Evolutionary conservation across 805 yeast genomes (phyloP).

Genomic region (Clavispora fructus): DNA sequence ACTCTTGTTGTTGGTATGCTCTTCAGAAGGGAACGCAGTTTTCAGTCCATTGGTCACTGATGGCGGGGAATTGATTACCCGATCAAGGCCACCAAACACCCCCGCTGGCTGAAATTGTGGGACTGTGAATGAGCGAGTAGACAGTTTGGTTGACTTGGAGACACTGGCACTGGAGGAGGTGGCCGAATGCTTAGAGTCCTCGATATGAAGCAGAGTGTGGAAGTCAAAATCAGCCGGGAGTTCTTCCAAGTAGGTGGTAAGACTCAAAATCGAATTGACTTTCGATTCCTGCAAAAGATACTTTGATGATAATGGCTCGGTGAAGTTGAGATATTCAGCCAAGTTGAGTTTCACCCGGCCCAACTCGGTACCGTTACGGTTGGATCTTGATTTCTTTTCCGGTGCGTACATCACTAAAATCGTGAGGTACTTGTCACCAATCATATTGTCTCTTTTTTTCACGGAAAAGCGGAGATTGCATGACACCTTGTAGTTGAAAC

Average conservation of each 20-base stretch:
- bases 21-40: not conserved
- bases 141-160: slow-evolving; percentile 16
- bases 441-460: slow-evolving; percentile 31
- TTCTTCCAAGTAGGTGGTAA: slow-evolving; percentile 51
- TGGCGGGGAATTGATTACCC: slow-evolving; percentile 21
- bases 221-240: slow-evolving; percentile 34
- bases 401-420: slow-evolving; percentile 34
- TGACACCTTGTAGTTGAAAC: slow-evolving; percentile 28
- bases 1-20: not conserved
- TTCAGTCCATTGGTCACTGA: not conserved
- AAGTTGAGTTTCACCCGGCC: slow-evolving; percentile 68
- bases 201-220: slow-evolving; percentile 37
- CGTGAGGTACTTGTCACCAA: slow-evolving; percentile 39
- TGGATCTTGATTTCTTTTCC: slow-evolving; percentile 18
- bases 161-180: slow-evolving; percentile 1
- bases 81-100: slow-evolving; percentile 48
- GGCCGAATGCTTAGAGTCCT: slow-evolving; percentile 17
- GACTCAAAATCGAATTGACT: slow-evolving; percentile 70
- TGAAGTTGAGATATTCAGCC: slow-evolving; percentile 61
- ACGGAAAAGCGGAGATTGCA: slow-evolving; percentile 38
- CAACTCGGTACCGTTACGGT: slow-evolving; percentile 32
- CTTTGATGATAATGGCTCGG: slow-evolving; percentile 48
- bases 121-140: slow-evolving; percentile 20
- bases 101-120: slow-evolving; percentile 39
- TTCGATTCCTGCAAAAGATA: slow-evolving; percentile 74